A percentile compares a stretch with the other conserved stretches of the same genome.
phyloP scores from a whole-genome alignment of 371 early-diverging fungal genomes.

The Encephalitozoon intestinalis region DNA sequence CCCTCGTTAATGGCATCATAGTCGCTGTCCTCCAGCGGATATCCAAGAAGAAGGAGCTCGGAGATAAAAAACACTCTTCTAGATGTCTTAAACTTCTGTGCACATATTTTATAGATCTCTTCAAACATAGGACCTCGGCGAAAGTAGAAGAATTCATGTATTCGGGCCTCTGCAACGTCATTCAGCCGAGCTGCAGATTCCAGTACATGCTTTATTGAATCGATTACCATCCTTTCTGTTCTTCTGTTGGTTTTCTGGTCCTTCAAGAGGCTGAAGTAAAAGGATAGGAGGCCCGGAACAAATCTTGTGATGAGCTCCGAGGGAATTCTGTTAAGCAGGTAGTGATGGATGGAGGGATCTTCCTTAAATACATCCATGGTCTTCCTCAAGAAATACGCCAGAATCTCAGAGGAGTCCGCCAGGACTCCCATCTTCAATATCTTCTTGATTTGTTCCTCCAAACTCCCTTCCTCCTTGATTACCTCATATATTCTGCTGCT shows the following conservation, averaged over 20 bases:
- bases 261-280: background rate
- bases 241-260: background rate
- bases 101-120: background rate
- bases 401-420: background rate
- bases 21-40: background rate
- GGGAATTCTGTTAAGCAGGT: background rate
- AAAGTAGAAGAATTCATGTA: background rate
- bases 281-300: background rate
- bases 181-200: background rate
- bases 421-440: background rate
- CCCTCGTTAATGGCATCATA: background rate
- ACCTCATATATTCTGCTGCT: background rate
- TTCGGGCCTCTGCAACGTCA: background rate
- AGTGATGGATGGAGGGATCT: background rate
- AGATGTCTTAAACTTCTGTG: background rate
- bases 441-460: background rate
- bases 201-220: background rate
- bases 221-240: background rate
- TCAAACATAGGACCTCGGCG: background rate
- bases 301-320: background rate
- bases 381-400: background rate
- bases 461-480: background rate
- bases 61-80: conserved; percentile 1
- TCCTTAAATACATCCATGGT: background rate
- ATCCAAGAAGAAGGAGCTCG: background rate